These are phyloP conservation scores for Ashbya aceris DNA, from an alignment of 1,139 yeast species.

Conservation along the genomic window DNA sequence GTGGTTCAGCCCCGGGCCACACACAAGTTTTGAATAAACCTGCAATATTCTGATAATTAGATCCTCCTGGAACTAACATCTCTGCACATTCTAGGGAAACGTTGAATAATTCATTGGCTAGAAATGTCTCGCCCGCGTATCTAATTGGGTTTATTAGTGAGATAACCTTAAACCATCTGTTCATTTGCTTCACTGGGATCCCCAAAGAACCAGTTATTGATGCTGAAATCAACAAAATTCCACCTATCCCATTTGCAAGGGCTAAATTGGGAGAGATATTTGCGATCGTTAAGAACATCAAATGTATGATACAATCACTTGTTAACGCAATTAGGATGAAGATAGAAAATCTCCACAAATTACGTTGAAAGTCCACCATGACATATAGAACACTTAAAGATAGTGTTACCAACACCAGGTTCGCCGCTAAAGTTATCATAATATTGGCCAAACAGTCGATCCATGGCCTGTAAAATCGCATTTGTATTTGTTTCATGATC, in stretches of 20 bases:
- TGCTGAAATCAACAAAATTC: constrained; percentile 37
- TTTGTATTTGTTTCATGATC: constrained; percentile 40
- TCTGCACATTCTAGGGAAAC: constrained; percentile 27
- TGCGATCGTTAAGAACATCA: constrained; percentile 39
- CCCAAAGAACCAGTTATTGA: constrained; percentile 45
- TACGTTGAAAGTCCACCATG: constrained; percentile 38
- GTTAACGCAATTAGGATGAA: constrained; percentile 36
- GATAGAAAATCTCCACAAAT: constrained; percentile 43
- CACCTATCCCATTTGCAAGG: constrained; percentile 43
- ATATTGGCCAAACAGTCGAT: constrained; percentile 41
- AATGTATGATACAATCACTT: constrained; percentile 33
- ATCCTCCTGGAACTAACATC: constrained; percentile 37
- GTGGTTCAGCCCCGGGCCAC: constrained; percentile 26
- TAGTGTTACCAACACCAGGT: constrained; percentile 32
- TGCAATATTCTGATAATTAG: constrained; percentile 31
- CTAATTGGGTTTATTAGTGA: constrained; percentile 45
- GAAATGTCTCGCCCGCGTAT: constrained; percentile 42
- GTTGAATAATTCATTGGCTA: constrained; percentile 39
- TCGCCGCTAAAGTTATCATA: constrained; percentile 36
- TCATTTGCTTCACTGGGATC: constrained; percentile 44
- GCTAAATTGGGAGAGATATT: constrained; percentile 35
- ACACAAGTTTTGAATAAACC: constrained; percentile 35
- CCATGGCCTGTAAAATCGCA: constrained; percentile 42
- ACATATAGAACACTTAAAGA: constrained; percentile 41
- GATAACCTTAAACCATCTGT: constrained; percentile 51